Evolutionary conservation across 345 rosid genomes (phyloP), one percentile per base, ranked within the genome.

Genomic region (Murraya koenigii): DNA sequence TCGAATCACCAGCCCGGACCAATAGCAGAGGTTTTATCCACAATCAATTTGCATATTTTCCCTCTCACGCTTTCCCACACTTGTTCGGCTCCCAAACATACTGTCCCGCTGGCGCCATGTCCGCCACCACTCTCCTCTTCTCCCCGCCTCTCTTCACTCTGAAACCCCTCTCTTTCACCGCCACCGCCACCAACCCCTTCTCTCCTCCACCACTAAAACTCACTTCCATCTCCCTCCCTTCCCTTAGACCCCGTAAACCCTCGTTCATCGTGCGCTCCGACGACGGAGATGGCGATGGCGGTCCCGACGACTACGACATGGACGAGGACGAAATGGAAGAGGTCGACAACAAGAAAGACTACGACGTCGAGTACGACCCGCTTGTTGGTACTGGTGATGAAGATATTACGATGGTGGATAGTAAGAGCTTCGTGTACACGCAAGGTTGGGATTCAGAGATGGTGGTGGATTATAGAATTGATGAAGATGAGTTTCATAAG

Each of bases 401-500:
- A 25, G 97, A 89, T 26, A 93, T 90, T 25, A 82, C 90, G 3
- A 79, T 90, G 85, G 88, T 87, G 73, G 88, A 90, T 69, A 91
- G 99, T 82, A 90, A 90, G 86, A 90, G 83, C 77, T 92, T 93
- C 56, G 90, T 93, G 71, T 86, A 90, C 17, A 91, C 92, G 2
- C 93, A 86, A 35, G 96, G 97, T 2, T 92, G 97, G 99, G 92
- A 89, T 65, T 89, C 96, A 23, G 99, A 95, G 74, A 89, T 87
- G 91, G 91, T 93, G 28, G 97, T 95, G 14, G 94, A 93, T 84
- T 93, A 95, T 63, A 81, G 96, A 73, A 93, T 95, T 67, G 88
- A 95, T n/a, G 99, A 95, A 86, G 93, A 90, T 25, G 99, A 95
- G 71, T 95, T 95, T 59, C 98, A 93, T 62, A 95, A 91, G 84